Base-by-base conservation (phyloP, 2,329 filamentous ascomycete genomes). In the Pseudogymnoascus sp. region DNA sequence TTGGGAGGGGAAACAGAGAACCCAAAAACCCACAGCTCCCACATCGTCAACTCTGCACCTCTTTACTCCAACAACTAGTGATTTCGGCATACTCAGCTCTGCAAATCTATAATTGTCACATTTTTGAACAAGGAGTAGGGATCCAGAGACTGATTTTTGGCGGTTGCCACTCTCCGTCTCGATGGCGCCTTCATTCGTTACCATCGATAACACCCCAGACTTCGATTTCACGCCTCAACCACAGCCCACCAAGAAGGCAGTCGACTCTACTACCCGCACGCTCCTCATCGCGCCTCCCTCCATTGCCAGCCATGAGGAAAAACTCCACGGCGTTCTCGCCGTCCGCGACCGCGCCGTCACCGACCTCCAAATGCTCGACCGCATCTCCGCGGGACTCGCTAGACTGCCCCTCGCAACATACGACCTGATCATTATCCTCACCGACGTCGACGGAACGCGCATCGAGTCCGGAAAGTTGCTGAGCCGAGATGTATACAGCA, bases 331-430 rank as follows among this genome's bases (percentile, higher is more conserved):
- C 68, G 81, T 95, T 65, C 84, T 96, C 71, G 81, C 86, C 64
- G 80, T 85, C 63, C 87, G 91, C 78, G 87, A 95, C 75, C 88
- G 91, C 72, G 79, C 82, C 66, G 80, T 83, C 52, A 93, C 92
- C 65, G 95, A 99, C 73, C 82, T 99, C 61, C 95, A 97, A 76
- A 99, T 99, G 95, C 89, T 99, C 65, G 95, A 99, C 78, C 91
- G 95, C 60, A 84, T 99, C 41, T 86, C 90, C 1, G 84, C 90
- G 37, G 91, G 91, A 65, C 81, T 96, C 38, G 90, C 95, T 63
- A 80, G 86, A 6, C 86, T 99, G 0, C 89, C 93, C 1, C 69
- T 83, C 61, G 79, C 84, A 59, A 89, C 90, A 62, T 99, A 99
- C 79, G 90, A 96, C 74, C 77, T 89, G 45, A 84, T 97, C 45